Evolutionary conservation across 306 rosid genomes (phyloP).

Genomic region (Cicer pinnatifidum): DNA sequence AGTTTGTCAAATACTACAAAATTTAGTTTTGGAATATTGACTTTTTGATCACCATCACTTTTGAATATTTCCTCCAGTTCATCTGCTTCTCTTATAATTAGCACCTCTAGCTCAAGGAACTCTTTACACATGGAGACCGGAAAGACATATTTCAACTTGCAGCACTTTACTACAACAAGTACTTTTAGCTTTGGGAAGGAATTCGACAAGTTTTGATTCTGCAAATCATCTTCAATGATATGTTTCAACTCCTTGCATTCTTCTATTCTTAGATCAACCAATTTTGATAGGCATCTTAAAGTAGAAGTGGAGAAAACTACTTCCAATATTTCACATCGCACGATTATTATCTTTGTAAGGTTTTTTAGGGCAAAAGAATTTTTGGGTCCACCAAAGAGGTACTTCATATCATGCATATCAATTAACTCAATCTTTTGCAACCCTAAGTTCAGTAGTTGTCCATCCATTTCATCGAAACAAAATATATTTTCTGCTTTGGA

Average conservation of each 20-base stretch:
- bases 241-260: background rate
- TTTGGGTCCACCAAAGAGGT: background rate
- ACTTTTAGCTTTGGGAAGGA: background rate
- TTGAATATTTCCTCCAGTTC: conserved; percentile 3
- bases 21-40: conserved; percentile 13
- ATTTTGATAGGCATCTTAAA: background rate
- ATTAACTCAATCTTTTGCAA: background rate
- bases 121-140: background rate
- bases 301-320: background rate
- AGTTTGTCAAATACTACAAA: background rate
- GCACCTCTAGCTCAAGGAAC: background rate
- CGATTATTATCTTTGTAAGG: background rate
- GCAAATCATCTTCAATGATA: conserved; percentile 13
- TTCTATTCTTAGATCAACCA: background rate
- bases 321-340: background rate
- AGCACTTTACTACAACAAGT: background rate
- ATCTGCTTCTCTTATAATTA: background rate
- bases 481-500: background rate
- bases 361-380: background rate
- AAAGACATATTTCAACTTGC: background rate
- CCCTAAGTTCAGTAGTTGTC: too few relatives aligned
- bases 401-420: background rate
- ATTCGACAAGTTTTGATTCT: background rate
- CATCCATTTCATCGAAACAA: background rate
- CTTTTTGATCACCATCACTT: background rate